Conservation (phyloP, 176 grass and related monocot genomes). For the Pontederia crassipes region DNA sequence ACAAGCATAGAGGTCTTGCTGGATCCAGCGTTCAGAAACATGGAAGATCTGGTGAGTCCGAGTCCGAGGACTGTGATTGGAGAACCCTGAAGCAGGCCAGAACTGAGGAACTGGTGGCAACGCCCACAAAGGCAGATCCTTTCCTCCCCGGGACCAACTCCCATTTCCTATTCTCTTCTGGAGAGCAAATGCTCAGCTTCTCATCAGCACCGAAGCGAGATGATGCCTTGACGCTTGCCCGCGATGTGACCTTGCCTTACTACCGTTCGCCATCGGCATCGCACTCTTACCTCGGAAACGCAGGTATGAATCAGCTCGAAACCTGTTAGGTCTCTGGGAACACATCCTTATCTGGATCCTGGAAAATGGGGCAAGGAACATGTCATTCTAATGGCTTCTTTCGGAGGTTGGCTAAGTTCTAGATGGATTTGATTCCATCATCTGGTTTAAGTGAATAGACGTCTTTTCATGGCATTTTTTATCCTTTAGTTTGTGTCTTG, state of each 20-base stretch:
- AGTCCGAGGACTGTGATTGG: conserved; percentile 31
- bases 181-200: conserved; percentile 96
- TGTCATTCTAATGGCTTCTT: conserved; percentile 11
- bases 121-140: conserved; percentile 41
- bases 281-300: conserved; percentile 27
- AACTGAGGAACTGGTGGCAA: conserved; percentile 27
- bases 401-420: conserved; percentile 23
- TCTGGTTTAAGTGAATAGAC: conserved; percentile 23
- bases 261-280: conserved; percentile 40
- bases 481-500: conserved; percentile 32
- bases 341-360: too few species aligned
- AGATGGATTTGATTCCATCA: conserved; percentile 17
- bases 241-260: conserved; percentile 41
- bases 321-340: too few species aligned
- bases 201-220: conserved; percentile 20
- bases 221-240: not conserved
- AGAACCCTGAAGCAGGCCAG: conserved; percentile 40
- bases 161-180: conserved; percentile 12
- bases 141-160: conserved; percentile 12
- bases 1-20: conserved; percentile 22
- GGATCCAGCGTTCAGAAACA: conserved; percentile 59
- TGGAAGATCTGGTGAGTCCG: conserved; percentile 34
- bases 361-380: conserved; percentile 6
- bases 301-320: conserved; percentile 17
- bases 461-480: conserved; percentile 12